phyloP scores from a whole-genome alignment of 2,329 filamentous ascomycete species.

The Cladosporium sp. region DNA sequence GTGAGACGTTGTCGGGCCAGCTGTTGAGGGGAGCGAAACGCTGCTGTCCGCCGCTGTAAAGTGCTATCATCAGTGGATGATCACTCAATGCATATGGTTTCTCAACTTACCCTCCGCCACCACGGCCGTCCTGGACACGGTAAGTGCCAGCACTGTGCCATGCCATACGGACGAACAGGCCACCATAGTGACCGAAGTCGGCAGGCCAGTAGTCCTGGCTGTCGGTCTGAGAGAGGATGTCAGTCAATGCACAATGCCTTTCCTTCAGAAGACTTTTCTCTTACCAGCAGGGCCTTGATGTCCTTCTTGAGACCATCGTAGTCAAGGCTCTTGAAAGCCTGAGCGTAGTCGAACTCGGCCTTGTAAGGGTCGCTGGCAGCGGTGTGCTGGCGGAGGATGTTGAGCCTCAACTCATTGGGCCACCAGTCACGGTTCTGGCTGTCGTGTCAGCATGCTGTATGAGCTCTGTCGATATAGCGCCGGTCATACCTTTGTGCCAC shows the following conservation, averaged over 20 bases:
- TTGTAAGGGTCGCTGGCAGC: constrained; percentile 63
- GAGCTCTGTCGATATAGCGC: constrained; percentile 52
- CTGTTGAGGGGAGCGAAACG: constrained; percentile 79
- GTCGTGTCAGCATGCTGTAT: constrained; percentile 56
- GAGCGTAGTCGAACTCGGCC: constrained; percentile 68
- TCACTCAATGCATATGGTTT: too few relatives aligned
- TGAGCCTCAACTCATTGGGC: constrained; percentile 67
- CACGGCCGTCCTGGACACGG: constrained; percentile 72
- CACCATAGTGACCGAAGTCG: constrained; percentile 79
- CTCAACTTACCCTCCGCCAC: constrained; percentile 60
- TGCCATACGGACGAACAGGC: constrained; percentile 77
- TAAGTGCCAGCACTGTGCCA: constrained; percentile 83
- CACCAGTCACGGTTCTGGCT: constrained; percentile 69
- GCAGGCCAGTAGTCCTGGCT: constrained; percentile 82
- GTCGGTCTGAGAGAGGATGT: constrained; percentile 53
- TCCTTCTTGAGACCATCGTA: constrained; percentile 75
- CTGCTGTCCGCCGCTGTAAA: constrained; percentile 63
- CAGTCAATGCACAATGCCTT: not conserved
- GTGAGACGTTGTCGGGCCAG: constrained; percentile 77
- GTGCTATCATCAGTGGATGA: constrained; percentile 26
- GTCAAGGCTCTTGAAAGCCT: constrained; percentile 72
- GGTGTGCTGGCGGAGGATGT: constrained; percentile 73
- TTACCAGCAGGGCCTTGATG: constrained; percentile 62
- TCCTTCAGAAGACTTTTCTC: not conserved
- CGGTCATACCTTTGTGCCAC: constrained; percentile 56